phyloP scores from a whole-genome alignment of 495 filamentous ascomycete species.

The Entonaema liquescens region DNA sequence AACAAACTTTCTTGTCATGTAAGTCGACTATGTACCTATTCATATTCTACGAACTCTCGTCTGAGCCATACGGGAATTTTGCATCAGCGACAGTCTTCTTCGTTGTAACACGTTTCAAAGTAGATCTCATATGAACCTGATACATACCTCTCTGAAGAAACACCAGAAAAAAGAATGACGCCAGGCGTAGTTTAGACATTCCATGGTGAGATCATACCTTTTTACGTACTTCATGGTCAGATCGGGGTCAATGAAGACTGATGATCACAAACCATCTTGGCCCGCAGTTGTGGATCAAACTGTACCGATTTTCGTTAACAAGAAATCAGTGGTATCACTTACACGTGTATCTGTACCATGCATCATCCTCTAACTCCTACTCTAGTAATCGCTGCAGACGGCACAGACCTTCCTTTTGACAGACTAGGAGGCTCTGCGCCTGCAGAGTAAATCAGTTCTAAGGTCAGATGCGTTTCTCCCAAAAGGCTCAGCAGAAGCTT shows the following conservation, averaged over 20 bases:
- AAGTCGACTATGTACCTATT: not conserved
- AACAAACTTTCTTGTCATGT: not conserved
- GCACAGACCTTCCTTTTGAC: constrained; percentile 14
- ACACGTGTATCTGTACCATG: constrained; percentile 15
- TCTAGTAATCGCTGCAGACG: constrained; percentile 8
- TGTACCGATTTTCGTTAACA: not conserved
- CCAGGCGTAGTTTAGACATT: constrained; percentile 1
- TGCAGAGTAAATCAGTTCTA: constrained; percentile 5
- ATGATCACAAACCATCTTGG: not conserved
- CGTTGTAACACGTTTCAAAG: constrained; percentile 3
- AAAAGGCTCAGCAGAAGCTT: constrained; percentile 7
- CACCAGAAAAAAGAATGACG: constrained; percentile 16
- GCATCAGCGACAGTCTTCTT: not conserved
- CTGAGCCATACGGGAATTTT: not conserved
- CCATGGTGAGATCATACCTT: constrained; percentile 15
- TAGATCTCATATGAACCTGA: not conserved
- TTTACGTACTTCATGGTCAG: not conserved
- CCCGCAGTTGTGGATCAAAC: not conserved
- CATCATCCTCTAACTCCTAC: constrained; percentile 9
- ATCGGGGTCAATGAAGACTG: not conserved
- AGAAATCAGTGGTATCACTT: constrained; percentile 2
- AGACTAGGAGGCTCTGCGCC: constrained; percentile 6
- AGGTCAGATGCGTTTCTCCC: constrained; percentile 5
- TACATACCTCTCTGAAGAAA: constrained; percentile 1
- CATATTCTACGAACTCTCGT: not conserved